A percentile compares a stretch with the other conserved stretches of the same genome.
Conservation (phyloP, 345 rosid genomes). For the Linum usitatissimum region DNA sequence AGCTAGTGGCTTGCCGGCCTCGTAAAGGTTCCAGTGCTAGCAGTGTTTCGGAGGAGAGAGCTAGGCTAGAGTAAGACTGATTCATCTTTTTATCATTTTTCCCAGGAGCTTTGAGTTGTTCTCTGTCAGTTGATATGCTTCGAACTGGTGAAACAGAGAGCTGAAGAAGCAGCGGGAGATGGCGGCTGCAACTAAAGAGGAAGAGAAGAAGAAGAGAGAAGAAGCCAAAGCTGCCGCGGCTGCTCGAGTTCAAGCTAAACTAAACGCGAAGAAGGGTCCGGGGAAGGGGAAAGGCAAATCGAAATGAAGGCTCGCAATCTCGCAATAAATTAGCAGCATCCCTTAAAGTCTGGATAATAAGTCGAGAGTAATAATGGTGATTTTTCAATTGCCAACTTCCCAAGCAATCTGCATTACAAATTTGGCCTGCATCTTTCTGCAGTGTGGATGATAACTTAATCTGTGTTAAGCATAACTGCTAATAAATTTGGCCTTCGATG, state of each 20-base stretch:
- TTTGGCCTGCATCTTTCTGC: not conserved
- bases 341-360: not conserved
- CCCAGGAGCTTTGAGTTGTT: too few species aligned
- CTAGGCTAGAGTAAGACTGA: conserved; percentile 75
- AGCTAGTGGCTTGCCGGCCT: conserved; percentile 62
- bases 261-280: conserved; percentile 67
- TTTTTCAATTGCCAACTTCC: not conserved
- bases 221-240: conserved; percentile 91
- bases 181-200: conserved; percentile 69
- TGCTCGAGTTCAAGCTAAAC: conserved; percentile 83
- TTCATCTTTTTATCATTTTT: too few species aligned
- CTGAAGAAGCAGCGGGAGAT: conserved; percentile 86
- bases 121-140: too few species aligned
- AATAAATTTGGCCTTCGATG: conserved; percentile 11
- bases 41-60: conserved; percentile 69
- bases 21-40: conserved; percentile 63
- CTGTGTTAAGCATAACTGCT: not conserved
- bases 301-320: conserved; percentile 21
- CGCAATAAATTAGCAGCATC: too few species aligned
- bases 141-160: conserved; percentile 34
- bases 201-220: conserved; percentile 78
- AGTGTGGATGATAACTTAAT: not conserved
- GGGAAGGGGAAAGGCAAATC: conserved; percentile 84
- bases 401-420: not conserved
- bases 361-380: not conserved